These are phyloP conservation scores for Boletus tylopilopsis DNA, from an alignment of 768 basidiomycete genomes.

Conservation along the genomic window DNA sequence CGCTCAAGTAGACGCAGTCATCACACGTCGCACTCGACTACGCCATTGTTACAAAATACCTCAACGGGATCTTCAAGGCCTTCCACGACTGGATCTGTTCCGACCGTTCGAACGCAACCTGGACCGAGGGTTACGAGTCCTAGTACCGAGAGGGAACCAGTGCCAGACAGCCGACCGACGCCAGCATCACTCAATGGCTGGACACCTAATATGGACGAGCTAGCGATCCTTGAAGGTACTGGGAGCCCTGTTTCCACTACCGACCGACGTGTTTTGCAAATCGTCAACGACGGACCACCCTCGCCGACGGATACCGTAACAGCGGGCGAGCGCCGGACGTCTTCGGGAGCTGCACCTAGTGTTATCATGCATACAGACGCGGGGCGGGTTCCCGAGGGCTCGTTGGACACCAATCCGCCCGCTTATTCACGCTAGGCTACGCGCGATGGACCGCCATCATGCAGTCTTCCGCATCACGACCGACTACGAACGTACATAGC, in stretches of 20 bases:
- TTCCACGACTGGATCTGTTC: conserved; percentile 42
- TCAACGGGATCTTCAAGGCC: conserved; percentile 33
- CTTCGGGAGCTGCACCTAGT: conserved; percentile 1
- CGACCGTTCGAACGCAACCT: conserved; percentile 27
- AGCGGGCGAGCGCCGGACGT: neutral
- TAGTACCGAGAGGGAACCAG: conserved; percentile 5
- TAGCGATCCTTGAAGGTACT: conserved; percentile 13
- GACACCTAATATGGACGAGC: conserved; percentile 21
- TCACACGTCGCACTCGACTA: conserved; percentile 24
- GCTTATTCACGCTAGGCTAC: conserved; percentile 19
- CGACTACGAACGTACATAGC: conserved; percentile 7
- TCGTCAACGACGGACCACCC: conserved; percentile 23
- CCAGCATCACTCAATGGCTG: conserved; percentile 7
- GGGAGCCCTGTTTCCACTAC: conserved; percentile 19
- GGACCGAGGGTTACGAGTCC: conserved; percentile 7
- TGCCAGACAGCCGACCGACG: neutral
- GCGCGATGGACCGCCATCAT: neutral
- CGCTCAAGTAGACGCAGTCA: conserved; percentile 21
- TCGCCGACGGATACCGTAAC: conserved; percentile 17
- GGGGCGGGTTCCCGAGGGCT: conserved; percentile 12
- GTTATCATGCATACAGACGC: conserved; percentile 28
- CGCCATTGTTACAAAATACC: conserved; percentile 21
- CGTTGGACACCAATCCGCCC: conserved; percentile 14
- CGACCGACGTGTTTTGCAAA: conserved; percentile 28
- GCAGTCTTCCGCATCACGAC: conserved; percentile 11